Percentiles rank a stretch among this genome's conserved stretches.
Conservation (phyloP, 108 stramenopile genomes). For the Skeletonema grethae region DNA sequence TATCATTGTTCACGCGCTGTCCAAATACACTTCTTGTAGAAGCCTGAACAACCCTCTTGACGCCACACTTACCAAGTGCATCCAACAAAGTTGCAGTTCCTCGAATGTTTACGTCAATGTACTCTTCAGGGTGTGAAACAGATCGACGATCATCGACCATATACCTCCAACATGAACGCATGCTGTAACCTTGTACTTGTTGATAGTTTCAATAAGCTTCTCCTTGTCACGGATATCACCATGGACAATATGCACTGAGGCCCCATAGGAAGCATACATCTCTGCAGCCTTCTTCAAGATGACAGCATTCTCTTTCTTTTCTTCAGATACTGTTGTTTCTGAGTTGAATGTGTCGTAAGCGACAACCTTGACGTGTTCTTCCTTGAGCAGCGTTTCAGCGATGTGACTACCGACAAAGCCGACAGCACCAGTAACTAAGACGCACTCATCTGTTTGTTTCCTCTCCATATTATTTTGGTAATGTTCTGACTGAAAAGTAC, state of each 20-base stretch:
- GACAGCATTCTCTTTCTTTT: slow-evolving; percentile 69
- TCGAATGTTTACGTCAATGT: slow-evolving; percentile 90
- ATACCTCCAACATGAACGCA: slow-evolving; percentile 24
- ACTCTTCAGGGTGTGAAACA: slow-evolving; percentile 92
- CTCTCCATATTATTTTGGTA: no score
- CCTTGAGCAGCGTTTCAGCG: slow-evolving; percentile 73
- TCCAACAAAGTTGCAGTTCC: slow-evolving; percentile 90
- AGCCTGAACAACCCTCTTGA: slow-evolving; percentile 91
- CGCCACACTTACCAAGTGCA: slow-evolving; percentile 62
- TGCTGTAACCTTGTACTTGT: slow-evolving; percentile 79
- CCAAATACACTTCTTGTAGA: slow-evolving; percentile 90
- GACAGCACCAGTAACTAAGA: slow-evolving; percentile 97
- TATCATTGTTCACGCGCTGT: slow-evolving; percentile 79
- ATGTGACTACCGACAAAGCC: slow-evolving; percentile 95
- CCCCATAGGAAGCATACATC: slow-evolving; percentile 30
- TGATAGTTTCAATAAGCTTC: slow-evolving; percentile 87
- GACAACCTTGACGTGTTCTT: slow-evolving; percentile 93
- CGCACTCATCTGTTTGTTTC: slow-evolving; percentile 87
- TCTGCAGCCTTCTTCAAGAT: slow-evolving; percentile 42
- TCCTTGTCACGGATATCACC: slow-evolving; percentile 28
- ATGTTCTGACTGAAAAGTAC: no score
- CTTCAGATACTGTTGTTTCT: slow-evolving; percentile 91
- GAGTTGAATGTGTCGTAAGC: slow-evolving; percentile 98
- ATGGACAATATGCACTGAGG: neutral
- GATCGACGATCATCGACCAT: slow-evolving; percentile 87